A percentile compares a stretch with the other conserved stretches of the same genome.
Evolutionary conservation across 257 asterid genomes (phyloP).

Genomic region (Nicotiana otophora): DNA sequence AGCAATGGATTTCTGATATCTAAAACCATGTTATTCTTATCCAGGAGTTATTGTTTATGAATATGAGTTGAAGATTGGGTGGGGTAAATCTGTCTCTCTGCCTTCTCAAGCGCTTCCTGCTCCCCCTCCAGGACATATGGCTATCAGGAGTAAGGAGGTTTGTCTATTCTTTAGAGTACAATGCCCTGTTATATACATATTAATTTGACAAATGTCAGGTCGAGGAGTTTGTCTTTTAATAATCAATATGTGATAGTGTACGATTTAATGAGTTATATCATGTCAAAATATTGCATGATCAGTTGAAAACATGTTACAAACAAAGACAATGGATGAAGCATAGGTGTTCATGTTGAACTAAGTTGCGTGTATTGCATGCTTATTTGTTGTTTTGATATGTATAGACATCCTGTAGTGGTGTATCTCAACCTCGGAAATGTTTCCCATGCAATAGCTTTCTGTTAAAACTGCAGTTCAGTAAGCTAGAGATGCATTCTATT

Average conservation of each 20-base stretch:
- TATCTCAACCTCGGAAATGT: not conserved
- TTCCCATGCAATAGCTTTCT: not conserved
- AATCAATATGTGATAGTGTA: not conserved
- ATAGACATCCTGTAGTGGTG: conserved; percentile 1
- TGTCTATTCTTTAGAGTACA: conserved; percentile 9
- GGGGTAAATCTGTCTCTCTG: conserved; percentile 97
- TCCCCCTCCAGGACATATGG: conserved; percentile 99
- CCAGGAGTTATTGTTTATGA: conserved; percentile 93
- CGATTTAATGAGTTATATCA: not conserved
- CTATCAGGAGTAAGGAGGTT: conserved; percentile 96
- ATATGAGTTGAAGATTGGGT: conserved; percentile 89
- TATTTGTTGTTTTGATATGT: not conserved
- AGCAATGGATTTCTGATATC: not conserved
- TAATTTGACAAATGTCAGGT: not conserved
- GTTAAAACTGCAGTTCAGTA: conserved; percentile 3
- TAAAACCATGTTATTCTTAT: conserved; percentile 14
- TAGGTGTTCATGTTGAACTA: not conserved
- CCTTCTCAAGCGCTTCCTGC: conserved; percentile 99
- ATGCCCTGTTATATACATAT: not conserved
- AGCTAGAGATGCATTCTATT: not conserved
- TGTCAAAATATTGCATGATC: not conserved
- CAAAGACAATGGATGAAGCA: not conserved
- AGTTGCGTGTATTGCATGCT: not conserved
- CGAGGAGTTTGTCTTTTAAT: not conserved
- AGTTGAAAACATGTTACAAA: not conserved